Evolutionary conservation across 257 asterid species (phyloP).

Genomic region (Primulina tabacum): DNA sequence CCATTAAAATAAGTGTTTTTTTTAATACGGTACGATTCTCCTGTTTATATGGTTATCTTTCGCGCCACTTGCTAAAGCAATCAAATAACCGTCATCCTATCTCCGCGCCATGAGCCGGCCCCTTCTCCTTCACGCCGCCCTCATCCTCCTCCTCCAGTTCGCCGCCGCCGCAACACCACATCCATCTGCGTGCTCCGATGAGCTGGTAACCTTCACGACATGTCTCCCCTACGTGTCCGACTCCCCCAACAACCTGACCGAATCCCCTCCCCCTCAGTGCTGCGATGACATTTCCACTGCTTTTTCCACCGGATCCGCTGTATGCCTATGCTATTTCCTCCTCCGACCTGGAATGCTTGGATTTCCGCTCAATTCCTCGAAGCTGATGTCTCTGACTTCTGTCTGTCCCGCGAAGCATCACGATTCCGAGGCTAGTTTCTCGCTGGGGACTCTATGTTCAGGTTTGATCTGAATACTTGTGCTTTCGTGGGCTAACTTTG

Average conservation of each 20-base stretch:
- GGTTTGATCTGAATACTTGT: constrained; percentile 29
- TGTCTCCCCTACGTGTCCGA: constrained; percentile 64
- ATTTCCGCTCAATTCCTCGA: constrained; percentile 55
- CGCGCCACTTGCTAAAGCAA: constrained; percentile 7
- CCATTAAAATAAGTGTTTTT: too few relatives aligned
- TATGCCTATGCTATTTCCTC: constrained; percentile 68
- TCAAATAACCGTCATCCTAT: constrained; percentile 14
- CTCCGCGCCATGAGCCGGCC: constrained; percentile 40
- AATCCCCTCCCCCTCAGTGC: constrained; percentile 58
- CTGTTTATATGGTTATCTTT: neutral
- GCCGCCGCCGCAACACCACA: constrained; percentile 24
- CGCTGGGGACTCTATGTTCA: constrained; percentile 59
- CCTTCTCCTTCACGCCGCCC: constrained; percentile 21
- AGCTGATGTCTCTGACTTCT: constrained; percentile 52
- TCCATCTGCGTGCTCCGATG: constrained; percentile 56
- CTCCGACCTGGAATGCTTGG: constrained; percentile 59
- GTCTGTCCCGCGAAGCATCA: constrained; percentile 39
- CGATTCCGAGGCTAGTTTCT: constrained; percentile 22
- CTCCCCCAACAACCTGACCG: constrained; percentile 62
- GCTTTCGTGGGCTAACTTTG: too few relatives aligned
- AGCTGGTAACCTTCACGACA: constrained; percentile 58
- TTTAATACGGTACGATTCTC: too few relatives aligned
- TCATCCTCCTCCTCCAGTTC: constrained; percentile 28
- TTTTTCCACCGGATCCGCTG: constrained; percentile 36
- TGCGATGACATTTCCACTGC: constrained; percentile 51